Base-by-base conservation (phyloP, 208 protist genomes). In the Trypanosoma caninum region DNA sequence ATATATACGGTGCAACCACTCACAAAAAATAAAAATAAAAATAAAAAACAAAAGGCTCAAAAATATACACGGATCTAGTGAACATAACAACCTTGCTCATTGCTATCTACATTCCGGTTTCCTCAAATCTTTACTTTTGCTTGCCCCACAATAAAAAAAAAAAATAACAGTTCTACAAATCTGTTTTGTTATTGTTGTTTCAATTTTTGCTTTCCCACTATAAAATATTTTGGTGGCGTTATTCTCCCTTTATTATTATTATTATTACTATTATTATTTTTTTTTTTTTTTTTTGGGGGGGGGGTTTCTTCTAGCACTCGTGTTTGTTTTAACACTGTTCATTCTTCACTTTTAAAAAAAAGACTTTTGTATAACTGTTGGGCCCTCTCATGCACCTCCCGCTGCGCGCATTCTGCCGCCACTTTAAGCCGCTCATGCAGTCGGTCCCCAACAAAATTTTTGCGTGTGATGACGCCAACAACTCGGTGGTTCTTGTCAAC, bases 381-480 rank as follows among this genome's bases (percentile, higher is more conserved):
- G 0, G 37, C 54, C 25, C 54, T 42, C 20, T 60, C 37, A 18
- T 40, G 22, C 38, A 48, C 56, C 2, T 57, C 14, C 40, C 33
- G n/a, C 28, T 51, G 59, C 33, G 20, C 46, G 20, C 28, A 13
- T 35, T 44, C 53, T 25, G 27, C 57, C 44, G 69, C 52, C 22
- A 42, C 63, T 35, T 38, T 40, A 10, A 80, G 61, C 47, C 62
- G 71, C 63, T 88, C 77, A 41, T 80, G 64, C 67, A 87, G 59
- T 16, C 77, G 71, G 56, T 90, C 78, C 13, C 67, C 77, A 6
- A 86, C 68, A 38, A 93, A 74, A 57, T 87, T 86, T 40, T 80
- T 82, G 20, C 90, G 68, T 2, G 90, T 89, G 30, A 96, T 64
- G 18, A 96, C 89, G 23, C 90, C 90, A 3, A 88, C 66, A 2